These are phyloP conservation scores for Pyricularia grisea DNA, from an alignment of 2,329 filamentous ascomycete genomes.

Conservation along the genomic window DNA sequence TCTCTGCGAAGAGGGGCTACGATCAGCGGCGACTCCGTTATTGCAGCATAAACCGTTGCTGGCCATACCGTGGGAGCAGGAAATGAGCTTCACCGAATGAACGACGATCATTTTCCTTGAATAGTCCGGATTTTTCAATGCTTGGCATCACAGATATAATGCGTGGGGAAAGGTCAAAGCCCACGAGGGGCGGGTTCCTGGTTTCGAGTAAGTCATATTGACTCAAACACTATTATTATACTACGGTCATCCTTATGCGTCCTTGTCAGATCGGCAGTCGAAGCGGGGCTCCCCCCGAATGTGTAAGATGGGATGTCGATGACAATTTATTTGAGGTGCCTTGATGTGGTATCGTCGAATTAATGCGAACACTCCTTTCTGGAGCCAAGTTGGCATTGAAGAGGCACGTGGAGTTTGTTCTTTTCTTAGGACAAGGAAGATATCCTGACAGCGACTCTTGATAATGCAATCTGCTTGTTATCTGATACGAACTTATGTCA, in stretches of 20 bases:
- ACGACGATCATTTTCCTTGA: no score
- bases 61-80: no score
- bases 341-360: background rate
- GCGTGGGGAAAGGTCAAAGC: no score
- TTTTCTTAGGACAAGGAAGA: background rate
- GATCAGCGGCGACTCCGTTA: no score
- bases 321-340: background rate
- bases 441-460: background rate
- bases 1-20: no score
- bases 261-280: background rate
- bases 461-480: no score
- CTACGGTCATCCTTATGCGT: background rate
- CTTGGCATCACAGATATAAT: no score
- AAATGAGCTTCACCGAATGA: no score
- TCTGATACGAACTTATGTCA: no score
- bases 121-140: no score
- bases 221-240: background rate
- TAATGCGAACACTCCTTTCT: background rate
- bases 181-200: no score
- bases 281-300: background rate
- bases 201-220: background rate
- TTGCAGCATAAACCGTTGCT: no score
- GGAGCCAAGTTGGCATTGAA: background rate
- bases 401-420: background rate
- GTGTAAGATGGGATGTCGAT: background rate